Conservation (phyloP, 2,329 filamentous ascomycete species). For the Rhytidhysteron rufulum region DNA sequence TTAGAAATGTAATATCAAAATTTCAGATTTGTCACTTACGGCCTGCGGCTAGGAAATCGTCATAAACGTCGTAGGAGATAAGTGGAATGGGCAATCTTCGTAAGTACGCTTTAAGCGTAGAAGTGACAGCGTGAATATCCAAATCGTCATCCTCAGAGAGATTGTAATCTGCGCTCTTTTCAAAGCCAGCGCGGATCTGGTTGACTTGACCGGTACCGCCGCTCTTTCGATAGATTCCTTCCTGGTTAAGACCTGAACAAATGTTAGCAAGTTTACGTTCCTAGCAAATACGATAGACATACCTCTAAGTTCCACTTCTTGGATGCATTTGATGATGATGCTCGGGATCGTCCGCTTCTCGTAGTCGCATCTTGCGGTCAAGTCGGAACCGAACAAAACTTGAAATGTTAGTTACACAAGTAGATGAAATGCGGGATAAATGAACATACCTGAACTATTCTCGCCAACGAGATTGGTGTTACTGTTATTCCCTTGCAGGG, state of each 20-base stretch:
- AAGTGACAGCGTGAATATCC: conserved; percentile 95
- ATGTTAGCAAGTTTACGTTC: conserved; percentile 6
- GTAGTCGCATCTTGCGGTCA: conserved; percentile 78
- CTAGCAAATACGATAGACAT: conserved; percentile 10
- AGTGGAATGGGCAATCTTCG: conserved; percentile 84
- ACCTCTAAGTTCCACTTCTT: conserved; percentile 91
- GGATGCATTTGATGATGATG: conserved; percentile 89
- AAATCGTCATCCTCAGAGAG: conserved; percentile 91
- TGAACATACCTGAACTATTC: conserved; percentile 15
- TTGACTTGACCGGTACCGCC: conserved; percentile 90
- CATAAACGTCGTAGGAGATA: conserved; percentile 90
- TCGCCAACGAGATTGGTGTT: conserved; percentile 38
- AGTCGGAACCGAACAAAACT: conserved; percentile 84
- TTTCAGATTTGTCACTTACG: conserved; percentile 47
- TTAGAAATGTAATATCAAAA: conserved; percentile 1
- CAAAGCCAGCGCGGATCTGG: conserved; percentile 85
- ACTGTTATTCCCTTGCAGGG: conserved; percentile 39
- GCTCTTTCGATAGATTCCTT: conserved; percentile 97
- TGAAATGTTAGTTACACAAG: conserved; percentile 5
- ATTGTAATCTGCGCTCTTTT: conserved; percentile 79
- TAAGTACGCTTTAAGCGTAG: conserved; percentile 96
- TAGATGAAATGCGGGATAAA: neutral
- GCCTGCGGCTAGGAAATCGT: conserved; percentile 77
- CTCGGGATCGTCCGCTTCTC: conserved; percentile 86
- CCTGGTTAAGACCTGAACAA: conserved; percentile 72